Evolutionary conservation across 2,329 filamentous ascomycete species (phyloP).

Genomic region (Colletotrichum cereale): DNA sequence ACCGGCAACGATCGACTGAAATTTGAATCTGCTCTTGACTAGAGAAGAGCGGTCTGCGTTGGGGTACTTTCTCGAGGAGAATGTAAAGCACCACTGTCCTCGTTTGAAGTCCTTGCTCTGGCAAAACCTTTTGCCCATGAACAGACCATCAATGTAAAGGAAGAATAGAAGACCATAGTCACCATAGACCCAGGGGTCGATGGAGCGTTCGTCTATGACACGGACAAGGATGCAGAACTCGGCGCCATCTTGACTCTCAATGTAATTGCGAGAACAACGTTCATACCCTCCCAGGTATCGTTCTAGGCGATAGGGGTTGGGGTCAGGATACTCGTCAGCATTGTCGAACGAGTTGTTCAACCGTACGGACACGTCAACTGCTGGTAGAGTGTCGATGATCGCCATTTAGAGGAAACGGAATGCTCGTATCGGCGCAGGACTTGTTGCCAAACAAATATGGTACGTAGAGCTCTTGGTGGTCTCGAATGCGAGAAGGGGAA

Average conservation of each 20-base stretch:
- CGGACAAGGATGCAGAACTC: constrained; percentile 44
- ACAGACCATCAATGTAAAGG: constrained; percentile 44
- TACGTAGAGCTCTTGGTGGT: no score
- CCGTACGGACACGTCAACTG: constrained; percentile 18
- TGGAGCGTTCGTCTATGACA: constrained; percentile 25
- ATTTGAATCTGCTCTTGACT: constrained; percentile 43
- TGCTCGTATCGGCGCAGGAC: background rate
- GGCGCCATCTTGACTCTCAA: constrained; percentile 47
- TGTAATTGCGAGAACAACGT: constrained; percentile 43
- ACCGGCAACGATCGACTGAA: constrained; percentile 47
- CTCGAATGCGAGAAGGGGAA: background rate
- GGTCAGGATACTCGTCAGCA: constrained; percentile 31
- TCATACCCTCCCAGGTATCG: constrained; percentile 27
- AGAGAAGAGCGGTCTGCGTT: constrained; percentile 29
- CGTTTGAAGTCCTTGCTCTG: constrained; percentile 8
- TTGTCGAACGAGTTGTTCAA: constrained; percentile 6
- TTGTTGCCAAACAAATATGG: background rate
- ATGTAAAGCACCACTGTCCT: constrained; percentile 19
- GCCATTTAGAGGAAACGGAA: constrained; percentile 12
- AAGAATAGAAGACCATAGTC: constrained; percentile 41
- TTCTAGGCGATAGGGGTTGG: background rate
- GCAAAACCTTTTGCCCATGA: constrained; percentile 35
- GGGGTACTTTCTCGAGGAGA: constrained; percentile 21
- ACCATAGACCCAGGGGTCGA: constrained; percentile 46
- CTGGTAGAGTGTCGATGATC: constrained; percentile 25